Conservation (phyloP, 208 protist species). For the Polymyxa betae region DNA sequence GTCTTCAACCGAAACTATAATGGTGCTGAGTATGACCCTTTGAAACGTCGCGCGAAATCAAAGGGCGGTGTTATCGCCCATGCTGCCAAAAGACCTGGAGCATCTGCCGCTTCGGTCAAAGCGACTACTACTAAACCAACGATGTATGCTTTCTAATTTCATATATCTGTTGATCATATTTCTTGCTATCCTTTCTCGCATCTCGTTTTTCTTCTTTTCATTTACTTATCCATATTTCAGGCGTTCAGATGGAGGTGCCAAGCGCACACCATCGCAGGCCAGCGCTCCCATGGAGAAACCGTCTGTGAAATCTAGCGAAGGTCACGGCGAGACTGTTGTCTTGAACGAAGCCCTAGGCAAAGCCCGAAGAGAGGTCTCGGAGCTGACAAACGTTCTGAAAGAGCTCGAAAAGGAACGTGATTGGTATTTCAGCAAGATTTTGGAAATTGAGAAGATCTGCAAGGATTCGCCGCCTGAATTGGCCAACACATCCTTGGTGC, state of each 20-base stretch:
- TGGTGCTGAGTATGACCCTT: slow-evolving; percentile 53
- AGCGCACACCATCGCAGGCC: too few relatives aligned
- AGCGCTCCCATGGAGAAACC: too few relatives aligned
- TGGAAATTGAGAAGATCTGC: slow-evolving; percentile 40
- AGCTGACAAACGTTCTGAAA: background rate
- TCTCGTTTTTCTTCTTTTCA: too few relatives aligned
- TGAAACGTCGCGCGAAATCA: slow-evolving; percentile 40
- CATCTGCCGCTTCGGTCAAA: background rate
- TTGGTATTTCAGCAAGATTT: slow-evolving; percentile 47
- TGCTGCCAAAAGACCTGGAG: background rate
- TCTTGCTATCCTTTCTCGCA: too few relatives aligned
- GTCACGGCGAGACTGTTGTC: too few relatives aligned
- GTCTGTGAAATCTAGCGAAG: too few relatives aligned
- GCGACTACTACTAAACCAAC: background rate
- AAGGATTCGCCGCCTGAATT: background rate
- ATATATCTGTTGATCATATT: too few relatives aligned
- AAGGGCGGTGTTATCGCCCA: background rate
- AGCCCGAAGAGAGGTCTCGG: background rate
- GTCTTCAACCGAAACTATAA: slow-evolving; percentile 57
- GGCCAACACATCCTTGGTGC: background rate
- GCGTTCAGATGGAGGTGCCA: too few relatives aligned
- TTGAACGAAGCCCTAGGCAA: background rate
- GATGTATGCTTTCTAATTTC: too few relatives aligned
- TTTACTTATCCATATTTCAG: too few relatives aligned
- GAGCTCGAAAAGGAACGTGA: slow-evolving; percentile 48